Evolutionary conservation across 441 rosid genomes (phyloP), one percentile per base, ranked within the genome.

Genomic region (Brassica hybrid): DNA sequence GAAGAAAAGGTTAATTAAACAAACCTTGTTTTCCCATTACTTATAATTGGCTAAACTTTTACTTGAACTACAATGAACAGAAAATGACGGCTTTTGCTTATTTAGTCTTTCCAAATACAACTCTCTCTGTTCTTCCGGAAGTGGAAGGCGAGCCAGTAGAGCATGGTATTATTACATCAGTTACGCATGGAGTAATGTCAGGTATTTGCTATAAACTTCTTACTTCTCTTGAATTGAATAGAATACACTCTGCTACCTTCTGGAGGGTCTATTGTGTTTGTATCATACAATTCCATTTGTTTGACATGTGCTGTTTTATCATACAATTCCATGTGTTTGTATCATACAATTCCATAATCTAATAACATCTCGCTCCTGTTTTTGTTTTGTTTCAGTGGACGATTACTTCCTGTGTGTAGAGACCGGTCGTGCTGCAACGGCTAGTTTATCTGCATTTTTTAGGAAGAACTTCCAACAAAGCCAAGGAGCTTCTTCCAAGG

Each of bases 41-140:
- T 25, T 16, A 19, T 78, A 34, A 18, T 65, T 48, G 73, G 16
- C 23, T 65, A 7, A 27, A 60, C 76, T 76, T n/a, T n/a, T 5
- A 66, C 77, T 56, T 56, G 34, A 66, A 43, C 56, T 72, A 8
- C 36, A 56, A 72, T 73, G 80, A 16, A 72, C 91, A 93, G 99
- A 86, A 89, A 85, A 87, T 90, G 94, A 88, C 82, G 84, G 93
- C 95, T 50, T 88, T 90, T 19, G 88, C 90, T 69, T 89, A 86
- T 85, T 83, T 95, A 82, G 96, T 89, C 74, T 95, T 95, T 72
- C 97, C 97, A 27, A 93, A 91, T 84, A 79, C 94, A 13, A 72
- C 82, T 66, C 85, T 74, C 70, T 90, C 94, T 1, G 88, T 85
- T 60, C 89, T 91, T 36, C 91, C 89, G 1, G 76, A 86, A 81